Base-by-base conservation (phyloP, 2,329 filamentous ascomycete species). In the Macrophomina tecta region DNA sequence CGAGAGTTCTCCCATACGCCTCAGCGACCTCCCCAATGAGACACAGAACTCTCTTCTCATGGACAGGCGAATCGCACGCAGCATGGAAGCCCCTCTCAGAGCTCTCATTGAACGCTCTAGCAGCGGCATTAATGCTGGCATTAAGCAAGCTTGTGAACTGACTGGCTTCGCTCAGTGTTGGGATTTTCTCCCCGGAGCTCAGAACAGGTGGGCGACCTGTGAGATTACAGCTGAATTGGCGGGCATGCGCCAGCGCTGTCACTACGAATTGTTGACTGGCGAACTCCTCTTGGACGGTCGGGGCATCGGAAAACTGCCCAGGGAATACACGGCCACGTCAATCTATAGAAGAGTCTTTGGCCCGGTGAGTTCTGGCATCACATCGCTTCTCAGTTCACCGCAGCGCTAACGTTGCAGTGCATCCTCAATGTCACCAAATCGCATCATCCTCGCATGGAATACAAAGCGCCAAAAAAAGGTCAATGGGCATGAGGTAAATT, bases 241-340 rank as follows among this genome's bases (percentile, higher is more conserved):
- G 23, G n/a, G n/a, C 34, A 3, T 1, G 16, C 30, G 28, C 4
- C 51, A 55, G 14, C 28, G 5, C 36, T 3, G 77, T 85, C 3
- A 80, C 32, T 83, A 83, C 69, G 86, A 86, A 68, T 58, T 87
- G 0, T 69, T 89, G 2, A 83, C 79, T 0, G 86, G 83, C 0
- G 77, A 83, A 30, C 74, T 90, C 0, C 77, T 87, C 0, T 80
- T 89, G 0, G 79, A 87, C 66, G 86, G 86, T 0, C 49, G 75
- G 1, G 85, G 84, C 0, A 69, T 87, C 0, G 72, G 79, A 4
- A 79, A 82, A 2, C 76, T 88, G 0, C 86, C 86, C 0, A 2
- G 11, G 0, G 68, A 79, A 0, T 88, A 85, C 58, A 76, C 82
- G 40, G 7, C 14, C 0, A 77, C 85, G 62, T 7, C 70, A 0